Base-by-base conservation (phyloP, 805 yeast genomes). In the Wickerhamiella azymoides region DNA sequence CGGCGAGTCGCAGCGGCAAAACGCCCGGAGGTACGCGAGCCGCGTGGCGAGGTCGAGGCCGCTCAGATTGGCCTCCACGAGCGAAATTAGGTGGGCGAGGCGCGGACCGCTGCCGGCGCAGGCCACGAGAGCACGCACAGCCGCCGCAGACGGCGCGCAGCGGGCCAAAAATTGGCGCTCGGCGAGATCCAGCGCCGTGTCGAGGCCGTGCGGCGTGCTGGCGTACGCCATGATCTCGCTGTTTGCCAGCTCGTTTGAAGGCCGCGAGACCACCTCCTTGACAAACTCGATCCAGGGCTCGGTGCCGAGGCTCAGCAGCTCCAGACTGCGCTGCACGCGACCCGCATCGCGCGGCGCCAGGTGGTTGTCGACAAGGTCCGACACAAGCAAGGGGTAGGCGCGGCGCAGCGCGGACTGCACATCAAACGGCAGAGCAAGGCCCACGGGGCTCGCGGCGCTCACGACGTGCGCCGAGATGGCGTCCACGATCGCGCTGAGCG, bases 381-480 rank as follows among this genome's bases (percentile, higher is more conserved):
- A 47, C 3, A 50, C 52, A 35, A 51, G 41, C 7, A 41, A 21
- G 1, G 54, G 51, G 21, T 49, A 41, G 6, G 48, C 16, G 13
- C 14, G 24, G 21, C 43, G 33, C 5, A 50, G 40, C 4, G 32
- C 13, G 5, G 10, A n/a, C 11, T 42, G 39, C 41, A 49, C 48
- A 17, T 47, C 49, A 2, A 30, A 40, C 10, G 56, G 48, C 7
- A 46, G 39, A 3, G 40, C 38, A 11, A 46, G 8, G 10, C 48
- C 45, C 24, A 36, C 18, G 10, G 40, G 48, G 9, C 37, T 7
- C 25, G 40, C 41, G 13, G 28, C 16, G 13, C 17, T 25, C 13
- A 40, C 24, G 13, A 56, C 41, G 52, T 52, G 51, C 11, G 17
- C 32, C 19, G 39, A 21, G 35, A 53, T 58, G 19, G 50, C 28